Base-by-base conservation (phyloP, 495 filamentous ascomycete genomes). In the Podospora tetraspora region DNA sequence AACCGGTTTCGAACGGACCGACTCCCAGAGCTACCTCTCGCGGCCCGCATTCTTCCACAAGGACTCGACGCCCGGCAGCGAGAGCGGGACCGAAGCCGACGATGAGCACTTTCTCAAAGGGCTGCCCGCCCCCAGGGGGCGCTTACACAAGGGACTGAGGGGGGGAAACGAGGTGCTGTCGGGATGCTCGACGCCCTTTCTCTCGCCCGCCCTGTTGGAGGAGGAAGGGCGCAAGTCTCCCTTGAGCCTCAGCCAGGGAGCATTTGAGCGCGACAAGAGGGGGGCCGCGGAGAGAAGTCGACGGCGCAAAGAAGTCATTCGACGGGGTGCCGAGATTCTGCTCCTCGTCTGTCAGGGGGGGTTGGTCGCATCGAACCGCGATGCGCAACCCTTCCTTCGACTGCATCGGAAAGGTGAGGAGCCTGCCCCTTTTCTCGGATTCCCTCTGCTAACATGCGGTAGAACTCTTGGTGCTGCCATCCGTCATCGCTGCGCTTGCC, bases 61-160 rank as follows among this genome's bases (percentile, higher is more conserved):
- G 68, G 73, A 79, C 59, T 84, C 84, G n/a, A 82, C 84, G 6
- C 84, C 87, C 8, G 84, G 85, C 13, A 95, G 92, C 78, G 92
- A 97, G 64, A 95, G 92, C 74, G 93, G 93, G 60, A 96, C 92
- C 12, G 93, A 97, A 73, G 92, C 93, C 19, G 92, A 97, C 73
- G 93, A 97, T 81, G 93, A 97, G 63, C 83, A 86, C 69, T 86
- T 93, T 69, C 82, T 96, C 70, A 92, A 89, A 74, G 91, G 92
- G 5, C 77, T 97, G 32, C 93, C 93, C 1, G 90, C 92, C 0
- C 91, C 93, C 2, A 89, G 86, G 27, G 66, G 84, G 19, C 84
- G 89, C 52, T 84, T 87, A 21, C 87, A 88, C 66, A 97, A 97
- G 73, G 93, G 93, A 3, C 78, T 96, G 29, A 78, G 84, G 58